phyloP scores from a whole-genome alignment of 805 yeast genomes.

The Pichia deserticola region DNA sequence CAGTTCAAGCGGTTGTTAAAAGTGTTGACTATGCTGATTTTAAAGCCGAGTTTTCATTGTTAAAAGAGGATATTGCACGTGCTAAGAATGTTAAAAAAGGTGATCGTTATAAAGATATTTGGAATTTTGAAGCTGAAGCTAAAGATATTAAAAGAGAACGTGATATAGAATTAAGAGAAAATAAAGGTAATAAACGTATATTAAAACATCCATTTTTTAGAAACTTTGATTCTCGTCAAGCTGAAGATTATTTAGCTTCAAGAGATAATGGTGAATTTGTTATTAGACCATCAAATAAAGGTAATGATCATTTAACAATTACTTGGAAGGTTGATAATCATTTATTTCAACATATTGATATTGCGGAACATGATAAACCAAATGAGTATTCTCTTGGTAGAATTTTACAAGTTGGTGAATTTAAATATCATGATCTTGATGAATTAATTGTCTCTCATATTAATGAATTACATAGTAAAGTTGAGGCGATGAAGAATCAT shows the following conservation, averaged over 20 bases:
- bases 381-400: constrained; percentile 57
- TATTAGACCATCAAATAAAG: constrained; percentile 89
- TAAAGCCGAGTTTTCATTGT: constrained; percentile 64
- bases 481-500: constrained; percentile 75
- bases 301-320: constrained; percentile 78
- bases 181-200: constrained; percentile 64
- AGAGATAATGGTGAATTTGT: constrained; percentile 86
- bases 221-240: constrained; percentile 76
- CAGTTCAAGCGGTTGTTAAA: constrained; percentile 75
- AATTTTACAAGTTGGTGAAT: constrained; percentile 53
- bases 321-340: constrained; percentile 96
- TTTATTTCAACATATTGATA: constrained; percentile 85
- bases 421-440: constrained; percentile 78
- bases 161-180: constrained; percentile 55
- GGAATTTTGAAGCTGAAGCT: constrained; percentile 76
- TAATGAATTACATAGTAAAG: constrained; percentile 72
- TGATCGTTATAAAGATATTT: constrained; percentile 51
- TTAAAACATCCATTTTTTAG: constrained; percentile 89
- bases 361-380: constrained; percentile 64
- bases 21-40: constrained; percentile 68
- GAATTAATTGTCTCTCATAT: constrained; percentile 85
- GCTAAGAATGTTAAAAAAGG: constrained; percentile 38
- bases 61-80: constrained; percentile 54
- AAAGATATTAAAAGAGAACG: constrained; percentile 52
- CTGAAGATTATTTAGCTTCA: constrained; percentile 88